A percentile compares a stretch with the other conserved stretches of the same genome.
Conservation (phyloP, 140 eudicot genomes). For the Oenanthe javanica region DNA sequence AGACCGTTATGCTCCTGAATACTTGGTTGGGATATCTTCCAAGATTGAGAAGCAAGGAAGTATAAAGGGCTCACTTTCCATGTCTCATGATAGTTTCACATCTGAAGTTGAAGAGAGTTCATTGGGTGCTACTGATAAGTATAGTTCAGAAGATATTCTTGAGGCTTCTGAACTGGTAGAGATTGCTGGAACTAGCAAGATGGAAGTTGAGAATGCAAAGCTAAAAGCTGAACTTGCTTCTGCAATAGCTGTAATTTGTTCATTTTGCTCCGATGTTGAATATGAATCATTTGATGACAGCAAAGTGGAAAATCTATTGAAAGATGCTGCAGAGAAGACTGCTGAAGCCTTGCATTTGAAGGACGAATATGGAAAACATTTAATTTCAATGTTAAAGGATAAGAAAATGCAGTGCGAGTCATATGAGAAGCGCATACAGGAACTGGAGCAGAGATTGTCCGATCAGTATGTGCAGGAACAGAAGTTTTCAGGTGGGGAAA, state of each 20-base stretch:
- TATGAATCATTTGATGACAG: constrained; percentile 61
- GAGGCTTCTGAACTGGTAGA: constrained; percentile 69
- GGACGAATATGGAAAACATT: constrained; percentile 71
- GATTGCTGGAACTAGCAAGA: constrained; percentile 84
- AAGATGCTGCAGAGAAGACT: constrained; percentile 69
- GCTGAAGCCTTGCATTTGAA: constrained; percentile 77
- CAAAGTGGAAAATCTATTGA: constrained; percentile 46
- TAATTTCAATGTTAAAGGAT: constrained; percentile 52
- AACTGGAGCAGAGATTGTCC: constrained; percentile 72
- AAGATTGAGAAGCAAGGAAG: constrained; percentile 45
- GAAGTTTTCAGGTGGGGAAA: constrained; percentile 33
- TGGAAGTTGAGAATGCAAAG: constrained; percentile 95
- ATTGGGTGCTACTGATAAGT: constrained; percentile 33
- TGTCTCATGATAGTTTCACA: constrained; percentile 36
- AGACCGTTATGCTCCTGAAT: constrained; percentile 92
- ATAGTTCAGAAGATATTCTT: constrained; percentile 33
- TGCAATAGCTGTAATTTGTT: constrained; percentile 69
- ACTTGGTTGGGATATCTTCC: constrained; percentile 52
- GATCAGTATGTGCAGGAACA: constrained; percentile 48
- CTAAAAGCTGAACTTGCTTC: constrained; percentile 96
- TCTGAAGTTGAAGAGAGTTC: constrained; percentile 39
- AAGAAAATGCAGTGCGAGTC: constrained; percentile 83
- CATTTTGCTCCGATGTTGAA: constrained; percentile 49
- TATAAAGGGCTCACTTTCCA: constrained; percentile 44
- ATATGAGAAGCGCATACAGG: constrained; percentile 88